Base-by-base conservation (phyloP, 2,329 filamentous ascomycete genomes). In the Neonectria sp. region DNA sequence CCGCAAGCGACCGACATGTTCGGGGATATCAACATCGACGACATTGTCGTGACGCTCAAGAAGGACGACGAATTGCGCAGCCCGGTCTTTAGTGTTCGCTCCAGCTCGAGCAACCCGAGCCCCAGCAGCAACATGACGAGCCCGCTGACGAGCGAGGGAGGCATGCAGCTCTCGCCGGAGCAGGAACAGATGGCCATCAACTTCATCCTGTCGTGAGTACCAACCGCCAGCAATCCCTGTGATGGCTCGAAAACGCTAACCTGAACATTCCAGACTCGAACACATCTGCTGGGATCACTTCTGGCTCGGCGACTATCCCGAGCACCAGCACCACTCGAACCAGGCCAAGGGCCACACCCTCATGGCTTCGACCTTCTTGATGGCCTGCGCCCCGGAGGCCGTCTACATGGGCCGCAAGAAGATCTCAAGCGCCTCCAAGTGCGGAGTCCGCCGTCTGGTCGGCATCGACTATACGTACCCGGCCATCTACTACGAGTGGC, bases 231-330 rank as follows among this genome's bases (percentile, higher is more conserved):
- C 31, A 31, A 11, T 8, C 6, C 29, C 24, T 37, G 24, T 13
- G 27, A 12, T 35, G 9, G 11, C 12, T 27, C 6, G 33, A 40
- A 43, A 11, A 45, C 9, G 24, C 61, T 72, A 31, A 75, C 53
- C 25, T 27, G 11, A 17, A 27, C 13, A n/a, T 33, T 11, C 12
- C 35, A 88, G 85, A 3, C 82, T 88, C 57, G 86, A 88, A 70
- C 86, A 86, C 70, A 81, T 85, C 48, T 88, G 86, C 78, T 86
- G 85, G 83, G 76, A 84, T 63, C 86, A 88, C 72, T 86, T 85
- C 72, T 76, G 79, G 68, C 73, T 80, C 7, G 79, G 81, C 25
- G 80, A 83, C 70, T 84, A 81, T 73, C 75, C 77, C 31, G 74
- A 75, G 12, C 79, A 82, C 62, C 57, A 73, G 43, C 69, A 80